phyloP scores from a whole-genome alignment of 805 yeast species.

The Monosporozyma unispora region DNA sequence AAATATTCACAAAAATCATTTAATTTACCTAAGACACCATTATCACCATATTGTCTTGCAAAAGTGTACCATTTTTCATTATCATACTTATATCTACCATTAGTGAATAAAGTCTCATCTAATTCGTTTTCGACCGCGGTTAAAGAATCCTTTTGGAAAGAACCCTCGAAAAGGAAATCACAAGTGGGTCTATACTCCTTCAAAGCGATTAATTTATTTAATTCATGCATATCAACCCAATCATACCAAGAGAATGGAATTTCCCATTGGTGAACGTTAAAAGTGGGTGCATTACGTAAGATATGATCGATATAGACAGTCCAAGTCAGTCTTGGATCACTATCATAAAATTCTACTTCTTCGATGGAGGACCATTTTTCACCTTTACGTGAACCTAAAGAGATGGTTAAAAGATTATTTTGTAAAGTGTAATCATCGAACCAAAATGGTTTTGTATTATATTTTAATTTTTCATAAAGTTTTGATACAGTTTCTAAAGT shows the following conservation, averaged over 20 bases:
- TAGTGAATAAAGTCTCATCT: slow-evolving; percentile 13
- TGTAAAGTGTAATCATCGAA: slow-evolving; percentile 16
- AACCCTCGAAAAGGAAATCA: slow-evolving; percentile 15
- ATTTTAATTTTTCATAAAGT: slow-evolving; percentile 18
- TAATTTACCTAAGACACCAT: not conserved
- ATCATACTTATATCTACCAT: slow-evolving; percentile 15
- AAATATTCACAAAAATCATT: slow-evolving; percentile 1
- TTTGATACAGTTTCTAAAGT: not conserved
- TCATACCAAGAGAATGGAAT: slow-evolving; percentile 52
- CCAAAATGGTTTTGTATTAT: slow-evolving; percentile 15
- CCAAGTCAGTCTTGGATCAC: slow-evolving; percentile 53
- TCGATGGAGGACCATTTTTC: slow-evolving; percentile 12
- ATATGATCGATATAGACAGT: slow-evolving; percentile 40
- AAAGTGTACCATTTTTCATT: slow-evolving; percentile 12
- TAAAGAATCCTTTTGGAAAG: slow-evolving; percentile 12
- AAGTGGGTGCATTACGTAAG: not conserved
- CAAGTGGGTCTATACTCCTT: slow-evolving; percentile 14
- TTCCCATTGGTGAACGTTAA: not conserved
- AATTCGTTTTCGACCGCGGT: slow-evolving; percentile 13
- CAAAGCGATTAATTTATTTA: slow-evolving; percentile 31
- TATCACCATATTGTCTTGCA: slow-evolving; percentile 3
- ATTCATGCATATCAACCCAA: slow-evolving; percentile 41
- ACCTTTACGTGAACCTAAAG: slow-evolving; percentile 15
- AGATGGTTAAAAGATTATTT: slow-evolving; percentile 15
- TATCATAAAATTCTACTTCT: slow-evolving; percentile 33